A percentile compares a stretch with the other conserved stretches of the same genome.
phyloP scores from a whole-genome alignment of 768 basidiomycete genomes.

The Postia placenta region DNA sequence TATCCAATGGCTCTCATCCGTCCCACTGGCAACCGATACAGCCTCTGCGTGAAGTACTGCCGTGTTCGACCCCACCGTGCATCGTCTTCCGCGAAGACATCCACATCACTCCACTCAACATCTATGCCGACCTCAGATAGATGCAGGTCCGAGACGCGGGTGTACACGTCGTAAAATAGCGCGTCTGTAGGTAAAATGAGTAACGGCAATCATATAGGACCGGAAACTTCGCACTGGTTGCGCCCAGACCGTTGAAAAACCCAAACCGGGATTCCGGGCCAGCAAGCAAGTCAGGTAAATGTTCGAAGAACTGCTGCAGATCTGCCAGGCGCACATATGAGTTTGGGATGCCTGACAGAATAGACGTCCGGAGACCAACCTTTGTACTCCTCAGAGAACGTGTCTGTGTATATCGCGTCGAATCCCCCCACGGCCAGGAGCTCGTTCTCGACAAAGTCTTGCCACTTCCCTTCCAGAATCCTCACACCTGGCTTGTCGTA shows the following conservation, averaged over 20 bases:
- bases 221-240: slow-evolving; percentile 60
- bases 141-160: slow-evolving; percentile 78
- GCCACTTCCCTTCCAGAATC: slow-evolving; percentile 91
- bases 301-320: slow-evolving; percentile 76
- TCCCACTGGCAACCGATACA: slow-evolving; percentile 64
- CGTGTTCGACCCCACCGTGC: slow-evolving; percentile 73
- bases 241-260: slow-evolving; percentile 97
- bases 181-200: slow-evolving; percentile 46
- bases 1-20: slow-evolving; percentile 20
- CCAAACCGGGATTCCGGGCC: slow-evolving; percentile 77
- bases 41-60: slow-evolving; percentile 70
- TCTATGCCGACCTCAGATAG: slow-evolving; percentile 76
- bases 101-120: slow-evolving; percentile 78
- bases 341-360: background rate
- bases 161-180: slow-evolving; percentile 89
- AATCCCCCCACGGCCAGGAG: slow-evolving; percentile 69
- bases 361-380: slow-evolving; percentile 27
- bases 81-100: slow-evolving; percentile 50
- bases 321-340: slow-evolving; percentile 27
- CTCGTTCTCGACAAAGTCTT: slow-evolving; percentile 68
- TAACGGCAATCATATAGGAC: background rate
- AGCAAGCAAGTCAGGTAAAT: slow-evolving; percentile 68
- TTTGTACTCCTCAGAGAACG: slow-evolving; percentile 83
- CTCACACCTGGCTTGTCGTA: slow-evolving; percentile 68
- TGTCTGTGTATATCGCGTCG: slow-evolving; percentile 88